Evolutionary conservation across 345 rosid species (phyloP).

Genomic region (Gossypium herbaceum): DNA sequence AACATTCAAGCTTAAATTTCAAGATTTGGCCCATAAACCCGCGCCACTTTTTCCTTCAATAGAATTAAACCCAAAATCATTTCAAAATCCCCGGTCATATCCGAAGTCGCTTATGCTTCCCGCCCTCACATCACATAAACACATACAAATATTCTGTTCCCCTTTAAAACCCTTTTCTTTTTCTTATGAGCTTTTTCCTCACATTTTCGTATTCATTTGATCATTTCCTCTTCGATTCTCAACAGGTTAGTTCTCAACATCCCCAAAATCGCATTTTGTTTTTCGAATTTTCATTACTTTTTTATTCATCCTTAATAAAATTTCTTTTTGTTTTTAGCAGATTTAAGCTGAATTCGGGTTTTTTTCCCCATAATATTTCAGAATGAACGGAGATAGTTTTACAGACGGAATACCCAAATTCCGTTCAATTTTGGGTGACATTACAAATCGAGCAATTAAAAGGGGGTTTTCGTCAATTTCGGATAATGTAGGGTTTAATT

Average conservation of each 20-base stretch:
- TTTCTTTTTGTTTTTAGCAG: not conserved
- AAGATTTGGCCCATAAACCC: too few species aligned
- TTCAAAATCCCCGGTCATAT: slow-evolving; percentile 31
- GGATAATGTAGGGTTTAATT: slow-evolving; percentile 31
- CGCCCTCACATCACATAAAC: slow-evolving; percentile 30
- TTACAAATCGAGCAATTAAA: slow-evolving; percentile 48
- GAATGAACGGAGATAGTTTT: slow-evolving; percentile 52
- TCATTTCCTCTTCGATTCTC: not conserved
- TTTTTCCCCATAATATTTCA: not conserved
- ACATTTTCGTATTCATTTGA: not conserved
- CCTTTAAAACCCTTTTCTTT: slow-evolving; percentile 9
- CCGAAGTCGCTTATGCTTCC: slow-evolving; percentile 36
- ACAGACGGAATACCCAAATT: slow-evolving; percentile 17
- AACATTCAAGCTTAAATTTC: too few species aligned
- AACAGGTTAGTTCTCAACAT: not conserved
- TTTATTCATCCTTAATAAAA: not conserved
- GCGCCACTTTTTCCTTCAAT: too few species aligned
- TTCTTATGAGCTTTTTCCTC: too few species aligned
- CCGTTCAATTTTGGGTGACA: slow-evolving; percentile 43
- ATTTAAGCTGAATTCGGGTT: not conserved
- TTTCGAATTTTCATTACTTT: not conserved
- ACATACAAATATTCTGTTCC: not conserved
- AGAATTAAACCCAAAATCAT: not conserved
- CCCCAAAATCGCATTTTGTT: not conserved
- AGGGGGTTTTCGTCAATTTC: slow-evolving; percentile 40